Evolutionary conservation across 106 monocot species (phyloP), one percentile per base, ranked within the genome.

Genomic region (Iris macrosiphon): DNA sequence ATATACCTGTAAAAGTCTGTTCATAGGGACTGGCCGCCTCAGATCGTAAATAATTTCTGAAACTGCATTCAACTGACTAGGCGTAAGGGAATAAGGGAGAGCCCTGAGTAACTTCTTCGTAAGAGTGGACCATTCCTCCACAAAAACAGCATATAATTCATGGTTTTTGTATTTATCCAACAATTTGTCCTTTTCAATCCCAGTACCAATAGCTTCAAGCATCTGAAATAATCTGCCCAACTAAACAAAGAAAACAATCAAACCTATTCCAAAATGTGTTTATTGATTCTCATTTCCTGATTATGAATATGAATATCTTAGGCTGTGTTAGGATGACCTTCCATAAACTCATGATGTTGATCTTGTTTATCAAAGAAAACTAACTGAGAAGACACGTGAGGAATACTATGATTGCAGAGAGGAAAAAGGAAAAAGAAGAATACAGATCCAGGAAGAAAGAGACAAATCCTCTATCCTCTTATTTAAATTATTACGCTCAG

Each of bases 21-120:
- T 91, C 98, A 98, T 98, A 23, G 98, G 98, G 4, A 98, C 82
- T 54, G 83, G 90, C 49, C 77, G 80, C 39, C 63, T 83, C 28
- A 98, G 91, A 73, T 98, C 98, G 75, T 74, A 87, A 64, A 98
- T 98, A 40, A 98, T 98, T 69, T 98, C 98, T 49, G 86, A 87
- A 70, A 80, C 77, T 29, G 98, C 98, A 80, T 75, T 80, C 37
- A 83, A 61, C 63, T 98, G 98, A 59, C 90, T 74, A 55, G 76
- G 74, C 55, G 98, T 98, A 32, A 98, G 80, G 7, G 83, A 80
- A 69, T 78, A 98, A 1, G 98, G 98, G 56, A 98, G 87, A 62
- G 67, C 75, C 52, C 79, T 62, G 10, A 91, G 51, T 19, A 98
- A 87, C 7, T 59, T 75, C 62, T 65, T 87, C 1, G 98, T 73